Evolutionary conservation across 306 rosid species (phyloP).

Genomic region (Dalbergia cultrata): DNA sequence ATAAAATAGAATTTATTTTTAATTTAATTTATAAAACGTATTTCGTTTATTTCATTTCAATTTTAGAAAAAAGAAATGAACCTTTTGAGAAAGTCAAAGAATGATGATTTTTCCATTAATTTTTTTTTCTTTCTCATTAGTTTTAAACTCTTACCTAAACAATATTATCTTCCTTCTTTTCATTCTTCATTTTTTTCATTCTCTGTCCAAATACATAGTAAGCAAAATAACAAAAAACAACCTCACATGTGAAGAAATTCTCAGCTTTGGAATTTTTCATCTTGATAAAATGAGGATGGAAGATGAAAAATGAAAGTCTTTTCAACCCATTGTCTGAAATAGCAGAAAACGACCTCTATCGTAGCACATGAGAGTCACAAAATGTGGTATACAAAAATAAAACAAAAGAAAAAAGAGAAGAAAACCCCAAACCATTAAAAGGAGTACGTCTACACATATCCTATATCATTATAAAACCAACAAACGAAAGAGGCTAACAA

Average conservation of each 20-base stretch:
- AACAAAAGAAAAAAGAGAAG: background rate
- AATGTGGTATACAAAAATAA: background rate
- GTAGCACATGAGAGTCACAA: slow-evolving; percentile 21
- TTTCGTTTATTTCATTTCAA: too few relatives aligned
- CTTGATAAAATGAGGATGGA: background rate
- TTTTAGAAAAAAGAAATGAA: too few relatives aligned
- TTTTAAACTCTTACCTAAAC: background rate
- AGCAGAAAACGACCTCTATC: slow-evolving; percentile 31
- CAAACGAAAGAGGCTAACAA: slow-evolving; percentile 12
- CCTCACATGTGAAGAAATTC: slow-evolving; percentile 1
- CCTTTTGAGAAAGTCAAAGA: too few relatives aligned
- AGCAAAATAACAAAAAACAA: background rate
- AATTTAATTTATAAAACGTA: too few relatives aligned
- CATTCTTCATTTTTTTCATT: background rate
- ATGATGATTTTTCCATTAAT: too few relatives aligned
- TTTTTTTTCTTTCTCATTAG: too few relatives aligned
- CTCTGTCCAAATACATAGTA: background rate
- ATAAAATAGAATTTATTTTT: too few relatives aligned
- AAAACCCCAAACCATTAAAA: background rate
- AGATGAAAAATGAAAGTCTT: slow-evolving; percentile 15
- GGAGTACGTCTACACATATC: background rate
- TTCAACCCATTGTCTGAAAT: background rate
- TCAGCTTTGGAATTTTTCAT: background rate
- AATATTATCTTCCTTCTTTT: too few relatives aligned
- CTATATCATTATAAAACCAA: background rate